Conservation (phyloP, 1,139 yeast species). For the Eremothecium sinecaudum region DNA sequence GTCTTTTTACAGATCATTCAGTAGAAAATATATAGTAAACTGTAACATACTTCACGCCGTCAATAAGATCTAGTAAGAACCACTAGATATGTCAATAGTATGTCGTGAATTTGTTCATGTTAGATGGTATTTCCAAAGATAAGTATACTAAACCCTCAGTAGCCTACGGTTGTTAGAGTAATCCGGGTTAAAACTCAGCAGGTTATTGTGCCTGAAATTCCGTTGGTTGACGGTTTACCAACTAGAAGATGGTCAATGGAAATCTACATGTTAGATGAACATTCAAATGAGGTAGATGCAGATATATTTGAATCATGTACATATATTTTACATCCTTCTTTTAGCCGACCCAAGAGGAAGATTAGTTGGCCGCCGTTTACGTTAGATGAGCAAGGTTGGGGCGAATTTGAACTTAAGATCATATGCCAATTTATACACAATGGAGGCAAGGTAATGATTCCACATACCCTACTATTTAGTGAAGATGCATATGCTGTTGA, state of each 20-base stretch:
- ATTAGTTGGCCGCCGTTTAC: conserved; percentile 74
- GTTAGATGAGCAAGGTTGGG: conserved; percentile 94
- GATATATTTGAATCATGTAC: conserved; percentile 76
- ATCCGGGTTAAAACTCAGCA: conserved; percentile 83
- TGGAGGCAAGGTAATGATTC: conserved; percentile 70
- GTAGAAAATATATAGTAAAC: too few species aligned
- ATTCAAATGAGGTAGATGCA: conserved; percentile 79
- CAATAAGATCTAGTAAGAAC: too few species aligned
- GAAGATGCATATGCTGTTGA: conserved; percentile 66
- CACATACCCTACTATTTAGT: conserved; percentile 75
- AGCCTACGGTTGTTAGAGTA: conserved; percentile 55
- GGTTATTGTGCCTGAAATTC: conserved; percentile 62
- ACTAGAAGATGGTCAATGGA: conserved; percentile 83
- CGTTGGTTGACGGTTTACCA: conserved; percentile 80
- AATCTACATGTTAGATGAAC: conserved; percentile 59
- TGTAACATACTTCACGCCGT: too few species aligned
- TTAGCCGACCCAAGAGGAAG: conserved; percentile 73
- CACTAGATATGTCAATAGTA: too few species aligned
- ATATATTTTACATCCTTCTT: conserved; percentile 87
- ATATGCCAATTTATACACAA: conserved; percentile 64
- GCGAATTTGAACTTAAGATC: conserved; percentile 84
- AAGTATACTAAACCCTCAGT: not conserved
- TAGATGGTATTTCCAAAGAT: too few species aligned
- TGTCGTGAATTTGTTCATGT: too few species aligned
- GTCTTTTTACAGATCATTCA: too few species aligned